Base-by-base conservation (phyloP, 176 grass and related monocot genomes). In the Juncus inflexus region DNA sequence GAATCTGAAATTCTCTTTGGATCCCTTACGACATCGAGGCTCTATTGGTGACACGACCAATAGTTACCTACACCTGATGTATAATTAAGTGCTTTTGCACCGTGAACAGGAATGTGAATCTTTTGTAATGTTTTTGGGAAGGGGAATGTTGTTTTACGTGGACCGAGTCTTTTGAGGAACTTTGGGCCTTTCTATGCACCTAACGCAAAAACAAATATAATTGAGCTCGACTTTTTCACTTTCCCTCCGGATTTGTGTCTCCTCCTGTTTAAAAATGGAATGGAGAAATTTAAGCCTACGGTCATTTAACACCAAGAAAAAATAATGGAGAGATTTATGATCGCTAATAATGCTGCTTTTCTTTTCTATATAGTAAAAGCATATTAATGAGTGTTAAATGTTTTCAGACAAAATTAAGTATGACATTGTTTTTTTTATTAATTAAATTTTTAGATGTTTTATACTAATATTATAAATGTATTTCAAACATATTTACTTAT, bases 151-250 rank as follows among this genome's bases (percentile, higher is more conserved):
- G 15, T 58, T 45, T 71, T 41, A 6, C 43, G 43, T 47, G 43
- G 12, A 71, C 68, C 68, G 38, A 7, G 67, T 59, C 13, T 59
- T 56, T 70, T 5, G 40, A 38, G 35, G 54, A 58, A 45, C 3
- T 60, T 16, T 71, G 52, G 9, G 68, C 55, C 37, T 71, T 42
- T 71, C 53, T 71, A 71, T 71, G 39, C 5, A 71, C 68, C 67
- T 71, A 71, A 71, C 55, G 9, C 68, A 58, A 71, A 55, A 59
- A 71, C 58, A 59, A 71, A 42, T 59, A 45, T 59, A 42, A 15
- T 71, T 58, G 3, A 45, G 40, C 40, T 47, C 3, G 12, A 43
- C 54, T 71, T 54, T 71, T 15, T 55, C 19, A 71, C 68, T 60
- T 59, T 71, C 37, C 68, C 58, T 71, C 49, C 37, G 14, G 41